Percentiles rank a stretch among this genome's conserved stretches.
Evolutionary conservation across 2,329 filamentous ascomycete species (phyloP).

Genomic region (Lecanosticta acicola): DNA sequence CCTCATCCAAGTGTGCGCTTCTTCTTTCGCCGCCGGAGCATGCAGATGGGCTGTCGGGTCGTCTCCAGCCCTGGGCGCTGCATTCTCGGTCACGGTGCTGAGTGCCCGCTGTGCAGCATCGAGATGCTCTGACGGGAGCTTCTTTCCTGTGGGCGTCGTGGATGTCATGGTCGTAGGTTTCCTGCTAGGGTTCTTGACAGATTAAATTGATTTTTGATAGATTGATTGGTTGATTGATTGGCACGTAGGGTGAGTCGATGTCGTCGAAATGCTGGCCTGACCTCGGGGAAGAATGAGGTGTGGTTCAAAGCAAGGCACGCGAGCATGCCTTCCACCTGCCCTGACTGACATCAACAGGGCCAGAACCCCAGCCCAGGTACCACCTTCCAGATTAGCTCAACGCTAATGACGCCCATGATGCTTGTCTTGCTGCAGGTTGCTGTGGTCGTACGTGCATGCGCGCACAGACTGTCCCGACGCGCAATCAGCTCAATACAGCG

Average conservation of each 20-base stretch:
- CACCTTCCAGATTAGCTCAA: neutral
- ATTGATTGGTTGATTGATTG: too few relatives aligned
- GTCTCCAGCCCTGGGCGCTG: constrained; percentile 13
- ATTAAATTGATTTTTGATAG: too few relatives aligned
- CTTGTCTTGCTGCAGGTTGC: neutral
- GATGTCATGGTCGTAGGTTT: neutral
- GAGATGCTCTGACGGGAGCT: constrained; percentile 19
- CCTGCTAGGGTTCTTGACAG: too few relatives aligned
- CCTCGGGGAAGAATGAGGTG: neutral
- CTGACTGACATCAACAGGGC: neutral
- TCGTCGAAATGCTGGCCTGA: too few relatives aligned
- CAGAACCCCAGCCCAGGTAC: neutral
- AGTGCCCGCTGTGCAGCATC: constrained; percentile 24
- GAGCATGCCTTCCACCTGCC: neutral
- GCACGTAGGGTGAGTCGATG: too few relatives aligned
- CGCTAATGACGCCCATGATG: neutral
- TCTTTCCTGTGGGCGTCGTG: constrained; percentile 1
- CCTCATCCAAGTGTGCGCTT: constrained; percentile 20
- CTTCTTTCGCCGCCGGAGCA: constrained; percentile 19
- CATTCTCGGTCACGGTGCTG: constrained; percentile 21
- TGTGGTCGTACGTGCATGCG: too few relatives aligned
- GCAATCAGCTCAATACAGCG: too few relatives aligned
- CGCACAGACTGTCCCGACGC: too few relatives aligned
- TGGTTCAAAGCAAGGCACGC: neutral
- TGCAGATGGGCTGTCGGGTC: constrained; percentile 28